phyloP scores from a whole-genome alignment of 2,329 filamentous ascomycete species.

The Cladosporium sp. region DNA sequence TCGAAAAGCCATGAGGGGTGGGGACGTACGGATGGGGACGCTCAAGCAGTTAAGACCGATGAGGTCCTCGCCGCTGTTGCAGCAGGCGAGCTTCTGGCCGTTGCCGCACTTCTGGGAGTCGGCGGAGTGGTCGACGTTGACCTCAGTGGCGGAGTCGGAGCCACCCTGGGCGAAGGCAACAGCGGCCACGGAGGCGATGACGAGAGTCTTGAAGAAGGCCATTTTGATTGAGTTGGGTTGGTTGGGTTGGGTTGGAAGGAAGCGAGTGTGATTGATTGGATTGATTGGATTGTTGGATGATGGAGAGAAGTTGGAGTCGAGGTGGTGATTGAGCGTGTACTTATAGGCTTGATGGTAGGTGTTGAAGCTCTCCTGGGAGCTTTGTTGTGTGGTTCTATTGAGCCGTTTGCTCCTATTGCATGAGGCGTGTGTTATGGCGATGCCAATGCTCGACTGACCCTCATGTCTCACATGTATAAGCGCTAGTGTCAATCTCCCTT shows the following conservation, averaged over 20 bases:
- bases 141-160: neutral
- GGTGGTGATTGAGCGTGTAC: neutral
- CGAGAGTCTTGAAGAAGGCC: conserved; percentile 10
- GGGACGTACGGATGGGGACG: conserved; percentile 3
- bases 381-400: neutral
- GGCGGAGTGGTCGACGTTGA: neutral
- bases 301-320: neutral
- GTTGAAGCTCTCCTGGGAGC: neutral
- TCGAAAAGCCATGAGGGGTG: neutral
- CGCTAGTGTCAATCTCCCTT: neutral
- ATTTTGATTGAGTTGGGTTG: conserved; percentile 1
- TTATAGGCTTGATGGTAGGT: neutral
- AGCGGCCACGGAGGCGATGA: conserved; percentile 10
- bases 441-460: neutral
- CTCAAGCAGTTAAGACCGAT: conserved; percentile 7
- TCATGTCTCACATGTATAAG: neutral
- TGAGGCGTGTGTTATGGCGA: neutral
- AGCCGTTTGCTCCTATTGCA: neutral
- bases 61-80: conserved; percentile 10
- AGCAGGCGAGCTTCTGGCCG: conserved; percentile 11
- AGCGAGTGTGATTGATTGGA: conserved; percentile 5
- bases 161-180: neutral
- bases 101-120: neutral
- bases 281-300: conserved; percentile 10
- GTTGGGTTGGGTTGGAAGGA: neutral